A percentile compares a stretch with the other conserved stretches of the same genome.
These are phyloP conservation scores for Citrus medica DNA, from an alignment of 345 rosid species.

Conservation along the genomic window DNA sequence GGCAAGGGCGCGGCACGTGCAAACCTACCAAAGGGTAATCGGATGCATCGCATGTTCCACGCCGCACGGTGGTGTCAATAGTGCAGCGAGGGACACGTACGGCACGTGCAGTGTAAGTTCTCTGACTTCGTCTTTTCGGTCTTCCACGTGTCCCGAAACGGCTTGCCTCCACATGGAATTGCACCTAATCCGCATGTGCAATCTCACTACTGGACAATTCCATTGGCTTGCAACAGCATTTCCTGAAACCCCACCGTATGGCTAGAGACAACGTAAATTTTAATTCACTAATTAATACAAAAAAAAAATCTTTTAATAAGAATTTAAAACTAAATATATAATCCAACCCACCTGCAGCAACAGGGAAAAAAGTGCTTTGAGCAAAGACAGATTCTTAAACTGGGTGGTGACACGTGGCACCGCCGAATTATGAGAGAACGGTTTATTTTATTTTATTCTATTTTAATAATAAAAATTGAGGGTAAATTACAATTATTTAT, in stretches of 20 bases:
- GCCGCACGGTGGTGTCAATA: slow-evolving; percentile 24
- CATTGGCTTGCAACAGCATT: slow-evolving; percentile 4
- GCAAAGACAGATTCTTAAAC: background rate
- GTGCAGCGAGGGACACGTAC: slow-evolving; percentile 13
- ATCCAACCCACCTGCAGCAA: background rate
- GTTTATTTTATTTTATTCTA: background rate
- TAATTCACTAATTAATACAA: slow-evolving; percentile 10
- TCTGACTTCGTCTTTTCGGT: background rate
- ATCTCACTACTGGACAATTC: slow-evolving; percentile 9
- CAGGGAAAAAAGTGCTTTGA: background rate
- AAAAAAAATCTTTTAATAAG: background rate
- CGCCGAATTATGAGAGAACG: background rate
- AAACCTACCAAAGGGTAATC: background rate
- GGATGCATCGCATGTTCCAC: slow-evolving; percentile 27
- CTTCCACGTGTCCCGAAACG: slow-evolving; percentile 10
- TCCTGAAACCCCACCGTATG: background rate
- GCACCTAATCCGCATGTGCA: slow-evolving; percentile 37
- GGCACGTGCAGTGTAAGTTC: background rate
- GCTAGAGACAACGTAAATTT: background rate
- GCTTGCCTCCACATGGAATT: slow-evolving; percentile 22
- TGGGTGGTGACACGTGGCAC: background rate
- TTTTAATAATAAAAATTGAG: too few species aligned
- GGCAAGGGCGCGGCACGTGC: slow-evolving; percentile 27
- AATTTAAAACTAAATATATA: background rate
- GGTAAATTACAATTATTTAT: slow-evolving; percentile 1